Evolutionary conservation across 148 eudicot genomes (phyloP).

Genomic region (Vaccinium macrocarpon): DNA sequence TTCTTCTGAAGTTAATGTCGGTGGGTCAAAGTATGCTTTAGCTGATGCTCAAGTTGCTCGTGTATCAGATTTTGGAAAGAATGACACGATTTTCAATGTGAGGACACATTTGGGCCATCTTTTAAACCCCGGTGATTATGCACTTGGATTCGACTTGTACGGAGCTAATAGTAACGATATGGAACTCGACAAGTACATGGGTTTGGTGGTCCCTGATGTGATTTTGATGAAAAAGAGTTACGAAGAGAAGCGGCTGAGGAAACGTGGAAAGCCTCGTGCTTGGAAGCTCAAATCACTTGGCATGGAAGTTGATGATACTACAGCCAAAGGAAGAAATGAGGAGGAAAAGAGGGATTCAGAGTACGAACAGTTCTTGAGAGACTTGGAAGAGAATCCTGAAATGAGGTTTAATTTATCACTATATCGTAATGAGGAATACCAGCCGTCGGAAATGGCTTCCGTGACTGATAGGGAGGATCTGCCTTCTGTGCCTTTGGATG

Average conservation of each 20-base stretch:
- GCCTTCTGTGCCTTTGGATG: constrained; percentile 63
- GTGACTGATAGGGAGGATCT: constrained; percentile 58
- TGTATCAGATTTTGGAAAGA: constrained; percentile 66
- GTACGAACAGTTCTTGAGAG: constrained; percentile 66
- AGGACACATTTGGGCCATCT: constrained; percentile 71
- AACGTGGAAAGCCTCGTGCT: constrained; percentile 58
- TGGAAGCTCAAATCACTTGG: constrained; percentile 74
- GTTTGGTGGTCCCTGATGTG: constrained; percentile 51
- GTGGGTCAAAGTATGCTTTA: constrained; percentile 56
- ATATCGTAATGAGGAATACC: constrained; percentile 58
- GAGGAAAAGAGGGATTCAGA: constrained; percentile 52
- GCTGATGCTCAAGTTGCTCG: constrained; percentile 68
- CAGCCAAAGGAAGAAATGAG: constrained; percentile 34
- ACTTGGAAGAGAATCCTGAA: constrained; percentile 75
- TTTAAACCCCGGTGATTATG: constrained; percentile 54
- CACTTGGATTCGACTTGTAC: constrained; percentile 71
- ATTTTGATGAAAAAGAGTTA: constrained; percentile 72
- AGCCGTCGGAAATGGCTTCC: constrained; percentile 51
- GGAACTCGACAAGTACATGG: constrained; percentile 62
- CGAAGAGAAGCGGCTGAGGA: constrained; percentile 64
- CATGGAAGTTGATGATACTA: constrained; percentile 56
- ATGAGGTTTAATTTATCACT: constrained; percentile 60
- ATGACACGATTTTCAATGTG: constrained; percentile 48
- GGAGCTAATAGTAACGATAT: constrained; percentile 56
- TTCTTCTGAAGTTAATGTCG: constrained; percentile 43